These are phyloP conservation scores for Heliamphora exappendiculata DNA, from an alignment of 148 eudicot species.

Conservation along the genomic window DNA sequence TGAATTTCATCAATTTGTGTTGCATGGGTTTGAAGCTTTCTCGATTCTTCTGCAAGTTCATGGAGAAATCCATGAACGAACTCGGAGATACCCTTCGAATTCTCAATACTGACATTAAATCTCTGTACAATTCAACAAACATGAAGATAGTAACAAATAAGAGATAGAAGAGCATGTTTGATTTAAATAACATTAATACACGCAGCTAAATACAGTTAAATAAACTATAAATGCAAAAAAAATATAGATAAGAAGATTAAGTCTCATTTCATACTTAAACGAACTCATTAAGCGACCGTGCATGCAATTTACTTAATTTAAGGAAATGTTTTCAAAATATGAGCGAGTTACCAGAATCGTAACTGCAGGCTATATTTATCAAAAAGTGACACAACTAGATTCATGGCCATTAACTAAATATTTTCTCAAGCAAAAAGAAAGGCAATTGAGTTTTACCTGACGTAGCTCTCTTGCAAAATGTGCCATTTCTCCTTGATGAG, in stretches of 20 bases:
- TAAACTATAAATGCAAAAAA: not conserved
- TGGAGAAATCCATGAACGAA: conserved; percentile 47
- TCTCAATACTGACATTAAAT: conserved; percentile 50
- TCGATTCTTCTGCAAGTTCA: conserved; percentile 54
- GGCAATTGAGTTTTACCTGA: conserved; percentile 41
- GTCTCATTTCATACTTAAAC: not conserved
- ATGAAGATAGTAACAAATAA: not conserved
- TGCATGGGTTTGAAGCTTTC: conserved; percentile 56
- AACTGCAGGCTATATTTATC: not conserved
- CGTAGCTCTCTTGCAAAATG: conserved; percentile 82
- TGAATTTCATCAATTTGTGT: conserved; percentile 59
- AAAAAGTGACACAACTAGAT: not conserved
- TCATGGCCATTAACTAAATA: not conserved
- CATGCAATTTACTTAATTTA: not conserved
- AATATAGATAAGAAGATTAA: not conserved
- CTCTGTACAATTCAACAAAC: conserved; percentile 38
- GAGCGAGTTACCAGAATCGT: not conserved
- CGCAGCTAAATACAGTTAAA: not conserved
- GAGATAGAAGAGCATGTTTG: not conserved
- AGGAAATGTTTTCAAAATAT: not conserved
- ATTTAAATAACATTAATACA: not conserved
- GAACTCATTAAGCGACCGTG: not conserved
- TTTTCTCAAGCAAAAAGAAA: not conserved
- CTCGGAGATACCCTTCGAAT: conserved; percentile 54
- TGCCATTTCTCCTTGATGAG: conserved; percentile 83